phyloP scores from a whole-genome alignment of 2,329 filamentous ascomycete genomes.

The Beauveria sp. region DNA sequence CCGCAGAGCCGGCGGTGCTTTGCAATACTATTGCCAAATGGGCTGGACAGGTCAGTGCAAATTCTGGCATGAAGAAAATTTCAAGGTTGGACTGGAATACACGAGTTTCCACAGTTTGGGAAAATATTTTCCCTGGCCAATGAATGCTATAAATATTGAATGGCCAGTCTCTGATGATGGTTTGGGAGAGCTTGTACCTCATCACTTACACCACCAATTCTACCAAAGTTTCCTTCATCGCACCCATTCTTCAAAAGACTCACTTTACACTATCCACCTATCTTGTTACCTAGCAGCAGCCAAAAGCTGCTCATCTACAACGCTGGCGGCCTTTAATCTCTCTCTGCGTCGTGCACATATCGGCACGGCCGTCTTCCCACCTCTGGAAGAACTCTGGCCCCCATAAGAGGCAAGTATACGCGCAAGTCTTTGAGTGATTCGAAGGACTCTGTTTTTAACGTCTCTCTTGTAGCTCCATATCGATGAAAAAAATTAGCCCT shows the following conservation, averaged over 20 bases:
- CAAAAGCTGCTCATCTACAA: slow-evolving; percentile 7
- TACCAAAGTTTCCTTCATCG: not conserved
- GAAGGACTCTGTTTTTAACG: not conserved
- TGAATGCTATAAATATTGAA: not conserved
- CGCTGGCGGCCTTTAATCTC: slow-evolving; percentile 6
- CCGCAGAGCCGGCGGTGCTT: not conserved
- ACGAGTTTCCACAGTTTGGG: not conserved
- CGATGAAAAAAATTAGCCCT: not conserved
- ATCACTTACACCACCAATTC: slow-evolving; percentile 1
- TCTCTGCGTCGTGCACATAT: slow-evolving; percentile 1
- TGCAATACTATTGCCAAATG: not conserved
- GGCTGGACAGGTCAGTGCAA: not conserved
- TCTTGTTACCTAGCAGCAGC: not conserved
- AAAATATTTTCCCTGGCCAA: not conserved
- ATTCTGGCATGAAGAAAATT: not conserved
- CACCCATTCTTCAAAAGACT: not conserved
- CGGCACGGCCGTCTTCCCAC: slow-evolving; percentile 8
- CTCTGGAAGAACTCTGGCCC: slow-evolving; percentile 13
- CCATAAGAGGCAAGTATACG: slow-evolving; percentile 10
- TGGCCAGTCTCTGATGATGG: too few species aligned
- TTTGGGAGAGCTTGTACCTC: not conserved
- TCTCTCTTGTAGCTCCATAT: not conserved
- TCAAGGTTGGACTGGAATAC: not conserved
- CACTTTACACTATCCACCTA: not conserved
- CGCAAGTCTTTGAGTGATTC: not conserved